Base-by-base conservation (phyloP, 2,329 filamentous ascomycete genomes). In the Fusarium pseudonygamai region DNA sequence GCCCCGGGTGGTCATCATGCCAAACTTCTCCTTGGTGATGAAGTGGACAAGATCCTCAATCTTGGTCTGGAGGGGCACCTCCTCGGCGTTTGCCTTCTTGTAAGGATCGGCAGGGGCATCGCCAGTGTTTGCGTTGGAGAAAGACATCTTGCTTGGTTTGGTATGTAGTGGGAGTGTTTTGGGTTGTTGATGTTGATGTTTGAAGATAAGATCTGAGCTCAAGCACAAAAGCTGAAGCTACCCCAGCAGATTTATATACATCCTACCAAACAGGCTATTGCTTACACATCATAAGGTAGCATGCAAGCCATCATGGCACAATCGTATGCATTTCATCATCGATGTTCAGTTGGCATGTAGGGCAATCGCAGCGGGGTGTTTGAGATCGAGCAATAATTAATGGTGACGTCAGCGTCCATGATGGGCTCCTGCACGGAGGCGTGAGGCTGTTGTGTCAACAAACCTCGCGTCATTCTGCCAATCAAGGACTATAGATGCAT, bases 1-100 rank as follows among this genome's bases (percentile, higher is more conserved):
- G 55, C 92, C 90, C 56, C 91, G 87, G 28, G 95, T 97, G 14
- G 94, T 96, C 90, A 97, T 91, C 92, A 97, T 93, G 82, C 93
- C 93, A 80, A 94, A 97, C 84, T 97, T 97, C 85, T 87, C 89
- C 71, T 87, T 86, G 42, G 89, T 87, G 79, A 93, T 88, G 82
- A 97, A 97, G 20, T 86, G 84, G 77, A 87, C 85, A 43, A 97
- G 87, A 67, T 93, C 93, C 67, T 92, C 88, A 71, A 97, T 86
- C 85, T 97, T 97, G 72, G 93, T 88, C 76, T 93, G 88, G 39
- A 94, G 83, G 7, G 90, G 85, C 22, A 87, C 84, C 2, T 89
- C 84, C 50, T 91, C 87, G 49, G 94, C 88, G 65, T 90, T 85
- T 84, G 93, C 95, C 83, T 91, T 89, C 79, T 90, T 94, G 86